A percentile compares a stretch with the other conserved stretches of the same genome.
These are phyloP conservation scores for Rhodofomes roseus DNA, from an alignment of 1,284 basidiomycete species.

Conservation along the genomic window DNA sequence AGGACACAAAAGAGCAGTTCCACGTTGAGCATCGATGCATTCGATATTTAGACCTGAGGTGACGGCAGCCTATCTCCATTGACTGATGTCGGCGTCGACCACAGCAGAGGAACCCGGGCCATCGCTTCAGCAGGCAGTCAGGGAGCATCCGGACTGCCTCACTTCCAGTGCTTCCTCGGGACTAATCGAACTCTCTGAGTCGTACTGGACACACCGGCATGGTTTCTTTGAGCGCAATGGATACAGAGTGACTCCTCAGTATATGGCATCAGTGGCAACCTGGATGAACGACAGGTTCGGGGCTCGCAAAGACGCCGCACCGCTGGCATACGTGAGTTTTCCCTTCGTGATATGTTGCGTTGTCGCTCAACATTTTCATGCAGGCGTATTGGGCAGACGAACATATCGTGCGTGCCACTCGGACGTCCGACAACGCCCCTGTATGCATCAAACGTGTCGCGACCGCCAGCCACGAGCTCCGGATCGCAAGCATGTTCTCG, in stretches of 20 bases:
- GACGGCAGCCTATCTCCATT: too few relatives aligned
- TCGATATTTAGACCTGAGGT: too few relatives aligned
- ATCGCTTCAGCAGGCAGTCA: not conserved
- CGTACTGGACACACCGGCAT: not conserved
- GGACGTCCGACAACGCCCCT: slow-evolving; percentile 18
- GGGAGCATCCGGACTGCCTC: not conserved
- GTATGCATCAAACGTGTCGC: slow-evolving; percentile 25
- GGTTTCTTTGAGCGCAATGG: not conserved
- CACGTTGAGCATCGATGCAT: too few relatives aligned
- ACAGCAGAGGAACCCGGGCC: not conserved
- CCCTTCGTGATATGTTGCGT: not conserved
- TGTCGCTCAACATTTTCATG: not conserved
- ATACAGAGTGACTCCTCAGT: not conserved
- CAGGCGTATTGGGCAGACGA: not conserved
- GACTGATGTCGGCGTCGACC: too few relatives aligned
- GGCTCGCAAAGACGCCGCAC: not conserved
- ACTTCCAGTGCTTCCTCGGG: not conserved
- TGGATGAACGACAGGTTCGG: not conserved
- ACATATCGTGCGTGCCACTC: slow-evolving; percentile 25
- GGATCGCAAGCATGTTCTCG: slow-evolving; percentile 18
- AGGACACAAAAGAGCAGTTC: not conserved
- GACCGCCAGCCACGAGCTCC: slow-evolving; percentile 15
- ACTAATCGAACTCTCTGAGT: not conserved
- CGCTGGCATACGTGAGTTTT: not conserved
- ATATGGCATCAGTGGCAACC: too few relatives aligned